Evolutionary conservation across 2,329 filamentous ascomycete genomes (phyloP).

Genomic region (Xylaria hypoxylon): DNA sequence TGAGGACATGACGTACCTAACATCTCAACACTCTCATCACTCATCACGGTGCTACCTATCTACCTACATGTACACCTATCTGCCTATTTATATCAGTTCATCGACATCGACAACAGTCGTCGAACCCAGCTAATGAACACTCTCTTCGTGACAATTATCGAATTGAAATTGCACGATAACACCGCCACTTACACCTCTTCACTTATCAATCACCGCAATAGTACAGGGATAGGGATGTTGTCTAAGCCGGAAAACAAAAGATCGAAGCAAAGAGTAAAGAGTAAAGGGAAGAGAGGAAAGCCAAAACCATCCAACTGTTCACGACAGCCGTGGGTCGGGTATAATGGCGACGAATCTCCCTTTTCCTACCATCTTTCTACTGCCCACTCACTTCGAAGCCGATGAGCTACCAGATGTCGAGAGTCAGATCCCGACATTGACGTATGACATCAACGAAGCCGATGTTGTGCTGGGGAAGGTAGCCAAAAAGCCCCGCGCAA

Average conservation of each 20-base stretch:
- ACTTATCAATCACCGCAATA: background rate
- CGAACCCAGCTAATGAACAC: too few species aligned
- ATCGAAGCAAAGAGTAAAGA: background rate
- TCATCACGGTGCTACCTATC: background rate
- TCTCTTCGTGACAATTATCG: background rate
- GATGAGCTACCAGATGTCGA: slow-evolving; percentile 74
- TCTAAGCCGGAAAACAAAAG: background rate
- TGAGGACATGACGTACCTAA: background rate
- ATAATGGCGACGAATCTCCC: slow-evolving; percentile 48
- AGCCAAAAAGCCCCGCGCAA: slow-evolving; percentile 74
- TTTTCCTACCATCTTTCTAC: slow-evolving; percentile 77
- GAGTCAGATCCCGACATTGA: slow-evolving; percentile 72
- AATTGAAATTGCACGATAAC: background rate
- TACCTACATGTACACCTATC: background rate
- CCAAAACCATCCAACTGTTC: background rate
- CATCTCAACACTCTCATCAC: background rate
- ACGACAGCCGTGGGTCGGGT: background rate
- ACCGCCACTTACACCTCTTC: background rate
- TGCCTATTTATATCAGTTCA: background rate
- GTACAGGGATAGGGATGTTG: slow-evolving; percentile 13
- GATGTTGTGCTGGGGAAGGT: slow-evolving; percentile 80
- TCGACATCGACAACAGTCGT: background rate
- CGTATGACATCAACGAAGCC: slow-evolving; percentile 78
- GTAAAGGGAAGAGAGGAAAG: background rate
- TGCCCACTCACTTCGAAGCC: slow-evolving; percentile 74